Conservation (phyloP, 2,329 filamentous ascomycete genomes). For the Diplodia corticola region DNA sequence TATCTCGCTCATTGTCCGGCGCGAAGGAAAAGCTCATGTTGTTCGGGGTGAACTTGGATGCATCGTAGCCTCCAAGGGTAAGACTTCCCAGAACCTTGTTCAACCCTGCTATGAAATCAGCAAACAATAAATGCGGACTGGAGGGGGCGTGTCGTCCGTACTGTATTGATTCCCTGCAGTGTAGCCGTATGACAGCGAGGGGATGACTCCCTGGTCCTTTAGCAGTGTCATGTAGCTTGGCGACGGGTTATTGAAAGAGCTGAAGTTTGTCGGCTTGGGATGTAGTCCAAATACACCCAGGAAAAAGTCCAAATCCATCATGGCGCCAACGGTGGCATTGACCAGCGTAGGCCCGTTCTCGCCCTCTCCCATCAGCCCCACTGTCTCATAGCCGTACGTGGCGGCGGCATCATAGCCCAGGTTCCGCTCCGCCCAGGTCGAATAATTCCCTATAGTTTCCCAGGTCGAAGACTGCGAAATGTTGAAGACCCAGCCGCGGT, state of each 20-base stretch:
- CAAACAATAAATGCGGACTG: not conserved
- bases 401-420: constrained; percentile 36
- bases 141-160: not conserved
- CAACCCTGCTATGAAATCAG: constrained; percentile 14
- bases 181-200: constrained; percentile 42
- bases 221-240: constrained; percentile 37
- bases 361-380: constrained; percentile 34
- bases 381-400: constrained; percentile 39
- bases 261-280: constrained; percentile 42
- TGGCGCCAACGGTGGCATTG: constrained; percentile 41
- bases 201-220: constrained; percentile 33
- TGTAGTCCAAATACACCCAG: constrained; percentile 43
- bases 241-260: constrained; percentile 36
- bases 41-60: constrained; percentile 33
- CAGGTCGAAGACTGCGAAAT: constrained; percentile 37
- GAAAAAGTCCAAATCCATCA: constrained; percentile 38
- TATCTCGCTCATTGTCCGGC: constrained; percentile 32
- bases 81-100: constrained; percentile 36
- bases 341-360: constrained; percentile 32
- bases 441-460: constrained; percentile 36
- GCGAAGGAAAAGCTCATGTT: constrained; percentile 33
- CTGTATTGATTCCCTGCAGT: constrained; percentile 41
- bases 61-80: constrained; percentile 44
- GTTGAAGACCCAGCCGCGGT: constrained; percentile 34
- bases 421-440: constrained; percentile 29